Conservation (phyloP, 345 rosid species). For the Excoecaria agallocha region DNA sequence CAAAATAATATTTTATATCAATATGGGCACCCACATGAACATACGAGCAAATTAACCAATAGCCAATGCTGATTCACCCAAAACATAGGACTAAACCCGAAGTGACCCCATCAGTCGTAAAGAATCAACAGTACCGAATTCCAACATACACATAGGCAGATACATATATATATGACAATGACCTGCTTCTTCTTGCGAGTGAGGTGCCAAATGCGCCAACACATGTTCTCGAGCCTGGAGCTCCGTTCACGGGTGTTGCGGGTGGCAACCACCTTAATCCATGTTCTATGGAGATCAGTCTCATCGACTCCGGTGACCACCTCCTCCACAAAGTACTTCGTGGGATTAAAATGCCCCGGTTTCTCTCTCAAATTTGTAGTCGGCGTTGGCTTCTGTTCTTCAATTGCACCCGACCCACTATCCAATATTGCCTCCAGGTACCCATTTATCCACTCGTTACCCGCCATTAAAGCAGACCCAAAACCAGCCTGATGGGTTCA, state of each 20-base stretch:
- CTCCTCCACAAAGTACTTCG: constrained; percentile 90
- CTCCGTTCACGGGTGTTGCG: constrained; percentile 90
- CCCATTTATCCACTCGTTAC: constrained; percentile 97
- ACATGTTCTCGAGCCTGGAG: constrained; percentile 96
- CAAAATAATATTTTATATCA: too few species aligned
- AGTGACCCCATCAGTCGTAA: background rate
- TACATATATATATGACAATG: background rate
- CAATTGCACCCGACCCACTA: constrained; percentile 60
- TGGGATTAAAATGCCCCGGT: constrained; percentile 65
- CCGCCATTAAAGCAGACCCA: constrained; percentile 49
- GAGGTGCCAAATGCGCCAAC: constrained; percentile 99
- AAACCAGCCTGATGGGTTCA: background rate
- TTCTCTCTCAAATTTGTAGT: constrained; percentile 40
- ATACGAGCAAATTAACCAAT: background rate
- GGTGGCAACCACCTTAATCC: constrained; percentile 96
- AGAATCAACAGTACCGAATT: background rate
- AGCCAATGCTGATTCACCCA: too few species aligned
- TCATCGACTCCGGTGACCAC: constrained; percentile 93
- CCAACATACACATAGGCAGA: background rate
- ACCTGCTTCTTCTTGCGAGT: constrained; percentile 99
- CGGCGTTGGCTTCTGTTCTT: constrained; percentile 49
- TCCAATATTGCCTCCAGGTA: constrained; percentile 89
- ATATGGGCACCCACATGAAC: too few species aligned
- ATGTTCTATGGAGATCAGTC: constrained; percentile 79
- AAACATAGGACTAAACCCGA: too few species aligned